These are phyloP conservation scores for Tolypocladium album DNA, from an alignment of 2,329 filamentous ascomycete genomes.

Conservation along the genomic window DNA sequence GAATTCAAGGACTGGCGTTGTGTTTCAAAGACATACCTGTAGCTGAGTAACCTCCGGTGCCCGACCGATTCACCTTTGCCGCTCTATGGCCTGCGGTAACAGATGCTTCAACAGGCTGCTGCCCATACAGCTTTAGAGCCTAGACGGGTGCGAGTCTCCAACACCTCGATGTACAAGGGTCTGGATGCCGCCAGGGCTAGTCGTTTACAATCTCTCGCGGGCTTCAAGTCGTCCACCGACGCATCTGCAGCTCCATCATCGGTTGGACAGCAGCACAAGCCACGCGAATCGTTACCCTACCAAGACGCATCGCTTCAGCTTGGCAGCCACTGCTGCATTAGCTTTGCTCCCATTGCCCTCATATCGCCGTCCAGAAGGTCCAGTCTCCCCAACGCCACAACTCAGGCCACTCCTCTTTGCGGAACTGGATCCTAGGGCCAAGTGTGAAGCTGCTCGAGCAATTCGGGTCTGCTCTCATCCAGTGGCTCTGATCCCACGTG, in stretches of 20 bases:
- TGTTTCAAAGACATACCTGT: background rate
- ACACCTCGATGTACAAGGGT: background rate
- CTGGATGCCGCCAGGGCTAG: background rate
- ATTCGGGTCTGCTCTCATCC: background rate
- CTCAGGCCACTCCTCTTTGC: background rate
- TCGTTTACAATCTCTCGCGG: background rate
- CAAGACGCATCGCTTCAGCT: background rate
- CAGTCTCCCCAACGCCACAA: background rate
- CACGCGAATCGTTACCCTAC: background rate
- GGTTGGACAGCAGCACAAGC: background rate
- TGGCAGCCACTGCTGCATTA: background rate
- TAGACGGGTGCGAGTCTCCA: background rate
- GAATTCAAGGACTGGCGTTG: background rate
- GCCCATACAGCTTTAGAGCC: background rate
- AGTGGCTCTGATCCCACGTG: background rate
- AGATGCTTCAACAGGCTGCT: background rate
- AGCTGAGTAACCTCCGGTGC: background rate
- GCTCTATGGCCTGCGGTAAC: background rate
- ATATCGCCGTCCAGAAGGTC: background rate
- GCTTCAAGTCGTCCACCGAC: background rate
- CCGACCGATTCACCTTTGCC: background rate
- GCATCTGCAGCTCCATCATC: background rate
- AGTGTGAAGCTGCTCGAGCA: background rate
- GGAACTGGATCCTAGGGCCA: background rate
- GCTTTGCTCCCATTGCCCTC: background rate